phyloP scores from a whole-genome alignment of 2,329 filamentous ascomycete species.

The Grosmannia serpens region DNA sequence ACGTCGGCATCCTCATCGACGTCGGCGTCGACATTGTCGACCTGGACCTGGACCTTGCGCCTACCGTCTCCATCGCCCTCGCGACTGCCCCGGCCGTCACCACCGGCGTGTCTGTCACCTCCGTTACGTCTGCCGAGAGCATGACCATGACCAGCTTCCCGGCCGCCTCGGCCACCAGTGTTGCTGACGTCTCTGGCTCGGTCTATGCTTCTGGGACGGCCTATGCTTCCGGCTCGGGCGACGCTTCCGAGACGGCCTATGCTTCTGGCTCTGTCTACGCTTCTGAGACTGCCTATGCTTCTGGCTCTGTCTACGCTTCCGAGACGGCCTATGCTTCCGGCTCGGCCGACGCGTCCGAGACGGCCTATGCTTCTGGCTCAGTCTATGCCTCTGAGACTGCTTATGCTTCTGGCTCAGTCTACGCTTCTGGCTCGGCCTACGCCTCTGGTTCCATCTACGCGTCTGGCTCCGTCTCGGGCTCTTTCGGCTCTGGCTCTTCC shows the following conservation, averaged over 20 bases:
- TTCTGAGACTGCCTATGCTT: background rate
- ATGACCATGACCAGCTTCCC: background rate
- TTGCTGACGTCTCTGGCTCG: background rate
- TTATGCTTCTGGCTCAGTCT: background rate
- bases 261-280: background rate
- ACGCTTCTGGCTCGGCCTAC: background rate
- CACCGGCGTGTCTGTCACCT: background rate
- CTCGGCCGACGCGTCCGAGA: background rate
- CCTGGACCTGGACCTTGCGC: conserved; percentile 16
- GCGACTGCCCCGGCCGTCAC: conserved; percentile 9
- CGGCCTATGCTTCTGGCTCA: background rate
- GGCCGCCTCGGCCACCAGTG: background rate
- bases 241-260: background rate
- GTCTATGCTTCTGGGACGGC: background rate
- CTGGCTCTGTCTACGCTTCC: background rate
- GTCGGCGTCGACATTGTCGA: conserved; percentile 15
- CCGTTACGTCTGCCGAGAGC: conserved; percentile 13
- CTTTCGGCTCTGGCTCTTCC: background rate
- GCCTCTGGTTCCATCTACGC: background rate
- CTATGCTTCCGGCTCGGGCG: background rate
- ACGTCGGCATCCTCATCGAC: conserved; percentile 16
- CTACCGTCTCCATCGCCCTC: conserved; percentile 17
- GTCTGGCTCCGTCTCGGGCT: background rate
- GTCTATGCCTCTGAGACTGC: background rate
- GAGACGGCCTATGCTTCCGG: background rate